Evolutionary conservation across 108 stramenopile species (phyloP), one percentile per base, ranked within the genome.

Genomic region (Fistulifera solaris): DNA sequence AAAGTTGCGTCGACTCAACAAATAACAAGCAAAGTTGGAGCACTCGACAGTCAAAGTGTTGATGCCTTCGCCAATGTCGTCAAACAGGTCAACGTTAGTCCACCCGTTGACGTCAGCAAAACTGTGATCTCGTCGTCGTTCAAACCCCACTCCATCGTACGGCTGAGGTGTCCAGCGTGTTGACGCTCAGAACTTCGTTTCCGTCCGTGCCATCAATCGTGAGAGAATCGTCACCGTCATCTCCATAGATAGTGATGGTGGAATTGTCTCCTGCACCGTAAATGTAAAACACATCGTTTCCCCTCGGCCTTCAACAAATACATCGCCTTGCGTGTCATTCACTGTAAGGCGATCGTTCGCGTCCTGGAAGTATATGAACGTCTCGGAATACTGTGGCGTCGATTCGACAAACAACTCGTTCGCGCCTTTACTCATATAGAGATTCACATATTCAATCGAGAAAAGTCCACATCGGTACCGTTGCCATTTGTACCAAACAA

Each of bases 91-190:
- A 53, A 69, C 40, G 24, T 41, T 58, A 13, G 55, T 59, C 18
- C 18, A 51, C 10, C 62, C 68, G 35, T 53, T 15, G 28, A 62
- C 62, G 18, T 52, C 56, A 63, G 63, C 58, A 48, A 42, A 48
- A 31, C 43, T 38, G 17, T 69, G 39, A 25, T 40, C 21, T 69
- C 68, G 22, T 63, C 38, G 13, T 38, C 68, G 1, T 17, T 35
- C 31, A 35, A 21, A 61, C 68, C 27, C 68, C 68, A 59, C 55
- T 58, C 68, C 68, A 69, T 16, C 54, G n/a, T 14, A 69, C 11
- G 10, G 38, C 25, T 14, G 56, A 63, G 13, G 48, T 54, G 25
- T 63, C 68, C 40, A 69, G 26, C 1, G 68, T 69, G 40, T 62
- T 62, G 45, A 6, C 44, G 7, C 4, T 17, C 44, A 21, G 7